Base-by-base conservation (phyloP, 495 filamentous ascomycete genomes). In the Penicillium argentinense region DNA sequence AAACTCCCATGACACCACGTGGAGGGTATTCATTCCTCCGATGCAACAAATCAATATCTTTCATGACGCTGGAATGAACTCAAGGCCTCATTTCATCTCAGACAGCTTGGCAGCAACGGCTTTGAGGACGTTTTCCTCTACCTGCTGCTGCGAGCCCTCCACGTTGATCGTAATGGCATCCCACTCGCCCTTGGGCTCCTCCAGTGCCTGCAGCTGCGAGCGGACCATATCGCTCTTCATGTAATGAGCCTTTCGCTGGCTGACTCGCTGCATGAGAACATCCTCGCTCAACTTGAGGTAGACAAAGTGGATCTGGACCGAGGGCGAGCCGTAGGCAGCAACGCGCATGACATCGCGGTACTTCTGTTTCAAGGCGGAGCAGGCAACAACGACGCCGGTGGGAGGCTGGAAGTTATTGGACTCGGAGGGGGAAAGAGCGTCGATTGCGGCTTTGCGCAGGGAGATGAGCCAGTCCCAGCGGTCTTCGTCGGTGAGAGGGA, bases 211-310 rank as follows among this genome's bases (percentile, higher is more conserved):
- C 54, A 97, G 84, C 62, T 99, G 95, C 62, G 87, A 91, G 43
- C 86, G 85, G n/a, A 99, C 91, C 95, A 99, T 99, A 42, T 83
- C 81, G 49, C 88, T 87, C 65, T 95, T 95, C 93, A 99, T 97
- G 67, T 93, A 99, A 62, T 99, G 95, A 38, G 82, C 80, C 69
- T 90, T 63, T 52, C 92, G 81, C 18, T 74, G 73, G 14, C 71
- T 68, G 13, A 97, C 91, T 1, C 95, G 80, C 53, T 81, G 71
- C 33, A 95, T 71, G 23, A 97, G 79, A 16, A 85, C 71, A 38
- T 82, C 77, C 64, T 95, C 86, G 22, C 77, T 71, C 9, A 91
- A 88, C 45, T 84, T 79, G 18, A 99, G 82, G 69, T 95, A 99
- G 52, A 97, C 81, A 64, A 97, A 99, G 64, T 96, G 91, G 37